Evolutionary conservation across 2,329 filamentous ascomycete species (phyloP), one percentile per base, ranked within the genome.

Genomic region (Botryotinia calthae): DNA sequence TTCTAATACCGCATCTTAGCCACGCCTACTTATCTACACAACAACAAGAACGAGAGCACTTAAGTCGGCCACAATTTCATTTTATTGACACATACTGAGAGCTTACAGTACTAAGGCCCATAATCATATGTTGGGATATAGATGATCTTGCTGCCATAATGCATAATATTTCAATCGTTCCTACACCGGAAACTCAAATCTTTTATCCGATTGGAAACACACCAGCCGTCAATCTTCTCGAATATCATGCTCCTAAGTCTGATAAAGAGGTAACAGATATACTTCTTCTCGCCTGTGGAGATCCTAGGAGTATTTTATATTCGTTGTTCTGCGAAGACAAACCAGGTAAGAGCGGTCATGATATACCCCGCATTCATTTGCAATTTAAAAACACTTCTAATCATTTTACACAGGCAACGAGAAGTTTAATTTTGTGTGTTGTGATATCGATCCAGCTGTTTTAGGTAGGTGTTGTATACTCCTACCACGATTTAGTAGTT

Each of bases 281-380:
- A 25, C 48, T 72, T 18, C 56, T 66, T 25, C 64, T 72, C n/a
- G 71, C 71, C 22, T 72, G 71, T 31, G 56, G 64, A 63, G 71
- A 69, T 70, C 64, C 64, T 4, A 44, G 71, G 31, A 72, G 64
- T 59, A 70, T 72, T n/a, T 44, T 70, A 40, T 72, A 70, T 61
- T 72, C 54, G 14, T 20, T 72, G n/a, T 72, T 42, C 31, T 72
- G 37, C 42, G 71, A 72, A 56, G 71, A 44, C 18, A 72, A 68
- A 31, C 71, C 71, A 42, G 71, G 71, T 69, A 72, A 54, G 34
- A 40, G 25, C 14, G 51, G 14, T n/a, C 48, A 2, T 31, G 51
- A 28, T 56, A 25, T 16, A 56, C n/a, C 51, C 51, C 7, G 14
- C n/a, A 31, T 28, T 28, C n/a, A 16, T 28, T 56, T 56, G n/a